Conservation (phyloP, 2,329 filamentous ascomycete species). For the Talaromyces sp. region DNA sequence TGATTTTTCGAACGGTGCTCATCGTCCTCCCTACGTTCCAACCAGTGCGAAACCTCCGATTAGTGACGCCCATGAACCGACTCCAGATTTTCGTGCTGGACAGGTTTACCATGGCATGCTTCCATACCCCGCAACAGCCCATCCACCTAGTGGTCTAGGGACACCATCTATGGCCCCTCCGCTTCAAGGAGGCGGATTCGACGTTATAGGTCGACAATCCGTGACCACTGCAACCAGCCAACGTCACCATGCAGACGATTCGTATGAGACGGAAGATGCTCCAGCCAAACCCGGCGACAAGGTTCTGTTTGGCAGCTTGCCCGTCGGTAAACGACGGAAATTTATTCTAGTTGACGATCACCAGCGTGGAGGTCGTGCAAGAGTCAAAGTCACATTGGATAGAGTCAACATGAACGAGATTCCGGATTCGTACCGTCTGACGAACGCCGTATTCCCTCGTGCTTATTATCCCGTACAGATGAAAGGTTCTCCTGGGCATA, state of each 20-base stretch:
- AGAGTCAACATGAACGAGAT: slow-evolving; percentile 92
- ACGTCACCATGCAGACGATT: slow-evolving; percentile 20
- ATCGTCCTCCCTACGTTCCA: slow-evolving; percentile 58
- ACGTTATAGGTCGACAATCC: slow-evolving; percentile 30
- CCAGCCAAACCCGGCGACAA: slow-evolving; percentile 44
- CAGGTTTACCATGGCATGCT: slow-evolving; percentile 71
- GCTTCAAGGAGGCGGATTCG: slow-evolving; percentile 53
- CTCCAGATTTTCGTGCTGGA: slow-evolving; percentile 64
- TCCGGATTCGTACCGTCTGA: slow-evolving; percentile 88
- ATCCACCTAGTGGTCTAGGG: slow-evolving; percentile 51
- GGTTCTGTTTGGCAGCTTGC: slow-evolving; percentile 79
- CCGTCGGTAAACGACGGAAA: slow-evolving; percentile 86
- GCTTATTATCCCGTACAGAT: slow-evolving; percentile 92
- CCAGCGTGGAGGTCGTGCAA: slow-evolving; percentile 71
- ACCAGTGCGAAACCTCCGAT: slow-evolving; percentile 42
- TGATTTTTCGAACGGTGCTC: slow-evolving; percentile 46
- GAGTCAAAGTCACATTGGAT: slow-evolving; percentile 89
- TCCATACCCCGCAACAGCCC: slow-evolving; percentile 53
- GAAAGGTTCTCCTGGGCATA: slow-evolving; percentile 72
- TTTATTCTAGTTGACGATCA: slow-evolving; percentile 94
- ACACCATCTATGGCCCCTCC: slow-evolving; percentile 60
- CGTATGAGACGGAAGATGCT: slow-evolving; percentile 22
- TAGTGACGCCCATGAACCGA: slow-evolving; percentile 38
- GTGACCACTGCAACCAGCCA: slow-evolving; percentile 29
- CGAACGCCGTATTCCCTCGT: slow-evolving; percentile 81